Conservation (phyloP, 2,329 filamentous ascomycete species). For the Cercospora nicotianae region DNA sequence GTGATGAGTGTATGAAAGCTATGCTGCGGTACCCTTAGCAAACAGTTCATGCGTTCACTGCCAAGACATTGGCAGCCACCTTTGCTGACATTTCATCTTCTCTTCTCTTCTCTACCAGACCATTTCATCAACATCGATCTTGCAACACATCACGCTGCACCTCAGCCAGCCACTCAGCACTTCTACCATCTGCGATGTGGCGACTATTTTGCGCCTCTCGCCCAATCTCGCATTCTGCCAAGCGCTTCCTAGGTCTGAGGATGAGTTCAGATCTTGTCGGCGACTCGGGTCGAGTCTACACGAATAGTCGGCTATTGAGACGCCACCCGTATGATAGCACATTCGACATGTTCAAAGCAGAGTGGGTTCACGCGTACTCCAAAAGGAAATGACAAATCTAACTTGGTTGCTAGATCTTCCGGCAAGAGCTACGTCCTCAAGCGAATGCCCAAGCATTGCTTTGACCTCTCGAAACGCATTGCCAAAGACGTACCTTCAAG, state of each 20-base stretch:
- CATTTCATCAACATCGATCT: too few relatives aligned
- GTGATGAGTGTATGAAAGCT: too few relatives aligned
- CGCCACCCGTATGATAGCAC: slow-evolving; percentile 33
- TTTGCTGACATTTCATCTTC: too few relatives aligned
- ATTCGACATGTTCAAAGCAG: slow-evolving; percentile 39
- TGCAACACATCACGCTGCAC: too few relatives aligned
- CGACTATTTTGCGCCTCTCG: background rate
- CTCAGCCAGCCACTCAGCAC: too few relatives aligned
- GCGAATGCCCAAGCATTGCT: slow-evolving; percentile 37
- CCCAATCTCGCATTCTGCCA: background rate
- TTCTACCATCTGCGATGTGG: too few relatives aligned
- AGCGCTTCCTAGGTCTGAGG: slow-evolving; percentile 31
- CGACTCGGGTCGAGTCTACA: slow-evolving; percentile 42
- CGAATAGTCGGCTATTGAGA: slow-evolving; percentile 37
- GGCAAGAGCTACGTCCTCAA: slow-evolving; percentile 40
- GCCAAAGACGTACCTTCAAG: slow-evolving; percentile 37
- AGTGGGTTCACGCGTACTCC: slow-evolving; percentile 32
- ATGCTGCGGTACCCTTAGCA: too few relatives aligned
- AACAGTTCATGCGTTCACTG: too few relatives aligned
- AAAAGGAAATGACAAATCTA: background rate
- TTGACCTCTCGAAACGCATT: slow-evolving; percentile 38
- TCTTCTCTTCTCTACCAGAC: too few relatives aligned
- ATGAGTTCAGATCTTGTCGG: slow-evolving; percentile 40
- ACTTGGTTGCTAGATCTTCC: slow-evolving; percentile 32
- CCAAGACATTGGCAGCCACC: too few relatives aligned